Percentiles rank a stretch among this genome's conserved stretches.
Evolutionary conservation across 768 basidiomycete genomes (phyloP).

Genomic region (Trametes cingulata): DNA sequence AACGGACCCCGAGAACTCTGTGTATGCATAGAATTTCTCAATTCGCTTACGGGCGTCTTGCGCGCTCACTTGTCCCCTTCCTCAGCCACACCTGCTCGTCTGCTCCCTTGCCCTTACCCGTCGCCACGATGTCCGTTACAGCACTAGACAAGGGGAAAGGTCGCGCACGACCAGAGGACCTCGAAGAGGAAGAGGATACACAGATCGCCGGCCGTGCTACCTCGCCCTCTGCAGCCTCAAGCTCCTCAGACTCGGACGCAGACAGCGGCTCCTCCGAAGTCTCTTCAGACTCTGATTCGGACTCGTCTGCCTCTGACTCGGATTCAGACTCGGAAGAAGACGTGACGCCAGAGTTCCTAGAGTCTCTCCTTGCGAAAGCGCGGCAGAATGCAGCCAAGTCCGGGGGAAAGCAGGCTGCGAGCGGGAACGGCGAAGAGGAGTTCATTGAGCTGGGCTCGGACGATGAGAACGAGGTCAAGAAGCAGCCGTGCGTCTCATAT

Average conservation of each 20-base stretch:
- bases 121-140: conserved; percentile 17
- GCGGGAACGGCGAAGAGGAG: conserved; percentile 47
- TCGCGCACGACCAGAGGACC: conserved; percentile 30
- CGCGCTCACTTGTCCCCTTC: background rate
- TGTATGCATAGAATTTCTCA: conserved; percentile 16
- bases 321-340: conserved; percentile 45
- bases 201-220: background rate
- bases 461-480: conserved; percentile 14
- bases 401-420: conserved; percentile 16
- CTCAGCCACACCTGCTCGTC: background rate
- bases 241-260: conserved; percentile 17
- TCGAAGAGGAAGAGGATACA: conserved; percentile 1
- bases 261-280: conserved; percentile 1
- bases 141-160: conserved; percentile 46
- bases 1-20: conserved; percentile 2
- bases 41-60: background rate
- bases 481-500: conserved; percentile 22
- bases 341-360: conserved; percentile 59
- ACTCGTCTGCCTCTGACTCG: conserved; percentile 20
- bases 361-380: conserved; percentile 64
- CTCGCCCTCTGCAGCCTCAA: conserved; percentile 6
- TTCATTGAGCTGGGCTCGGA: conserved; percentile 49
- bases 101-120: background rate
- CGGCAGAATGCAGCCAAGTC: conserved; percentile 45
- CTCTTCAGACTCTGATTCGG: conserved; percentile 11